Percentiles rank a stretch among this genome's conserved stretches.
Evolutionary conservation across 352 stramenopile species (phyloP).

Genomic region (Phytophthora citrophthora): DNA sequence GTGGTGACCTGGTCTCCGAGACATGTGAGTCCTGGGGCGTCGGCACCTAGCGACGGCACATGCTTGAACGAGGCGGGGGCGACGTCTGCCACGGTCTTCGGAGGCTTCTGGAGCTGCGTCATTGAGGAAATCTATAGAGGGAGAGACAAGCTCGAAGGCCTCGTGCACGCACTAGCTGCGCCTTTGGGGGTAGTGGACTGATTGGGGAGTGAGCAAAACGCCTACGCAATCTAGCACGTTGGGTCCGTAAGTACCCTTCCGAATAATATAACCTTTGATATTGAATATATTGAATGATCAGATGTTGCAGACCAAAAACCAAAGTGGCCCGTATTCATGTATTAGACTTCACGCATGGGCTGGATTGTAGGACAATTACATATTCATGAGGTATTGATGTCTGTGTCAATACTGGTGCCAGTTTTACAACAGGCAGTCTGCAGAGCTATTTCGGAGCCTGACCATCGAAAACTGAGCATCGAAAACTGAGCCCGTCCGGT

Average conservation of each 20-base stretch:
- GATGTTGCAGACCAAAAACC: not conserved
- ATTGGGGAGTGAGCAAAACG: conserved; percentile 40
- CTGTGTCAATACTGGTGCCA: too few relatives aligned
- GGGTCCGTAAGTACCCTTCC: conserved; percentile 2
- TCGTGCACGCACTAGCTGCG: not conserved
- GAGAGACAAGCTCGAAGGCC: conserved; percentile 14
- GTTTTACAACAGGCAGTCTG: too few relatives aligned
- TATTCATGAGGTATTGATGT: too few relatives aligned
- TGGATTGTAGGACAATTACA: too few relatives aligned
- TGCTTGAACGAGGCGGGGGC: conserved; percentile 26
- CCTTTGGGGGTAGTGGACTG: conserved; percentile 26
- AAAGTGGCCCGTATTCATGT: too few relatives aligned
- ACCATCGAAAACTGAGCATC: conserved; percentile 3
- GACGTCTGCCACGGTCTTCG: conserved; percentile 10
- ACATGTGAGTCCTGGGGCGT: conserved; percentile 77
- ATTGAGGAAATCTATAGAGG: conserved; percentile 15
- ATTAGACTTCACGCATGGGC: too few relatives aligned
- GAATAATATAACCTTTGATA: not conserved
- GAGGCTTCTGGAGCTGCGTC: conserved; percentile 25
- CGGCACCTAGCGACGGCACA: conserved; percentile 31
- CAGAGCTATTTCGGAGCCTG: not conserved
- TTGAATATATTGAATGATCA: not conserved
- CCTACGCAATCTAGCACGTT: conserved; percentile 32
- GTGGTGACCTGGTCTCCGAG: conserved; percentile 75
- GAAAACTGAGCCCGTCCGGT: not conserved